Conservation (phyloP, 75 land plant species). For the Cunninghamia lanceolata region DNA sequence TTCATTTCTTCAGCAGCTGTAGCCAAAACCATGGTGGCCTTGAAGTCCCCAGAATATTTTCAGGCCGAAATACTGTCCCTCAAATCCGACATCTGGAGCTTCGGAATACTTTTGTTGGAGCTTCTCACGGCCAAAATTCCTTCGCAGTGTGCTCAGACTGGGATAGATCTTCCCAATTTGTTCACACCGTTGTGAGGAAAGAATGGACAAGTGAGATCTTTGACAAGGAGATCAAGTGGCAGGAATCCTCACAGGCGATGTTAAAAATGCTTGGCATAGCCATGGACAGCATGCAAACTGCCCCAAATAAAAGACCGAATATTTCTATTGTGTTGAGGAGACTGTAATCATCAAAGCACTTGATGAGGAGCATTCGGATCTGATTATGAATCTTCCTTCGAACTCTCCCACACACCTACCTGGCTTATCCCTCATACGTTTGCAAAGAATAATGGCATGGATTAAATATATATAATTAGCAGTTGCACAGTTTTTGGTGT, state of each 20-base stretch:
- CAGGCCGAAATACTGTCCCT: conserved; percentile 9
- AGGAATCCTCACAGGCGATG: conserved; percentile 28
- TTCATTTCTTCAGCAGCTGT: conserved; percentile 27
- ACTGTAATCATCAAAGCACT: conserved; percentile 15
- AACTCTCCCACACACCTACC: no score
- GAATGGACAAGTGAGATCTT: conserved; percentile 58
- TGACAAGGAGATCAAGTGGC: conserved; percentile 28
- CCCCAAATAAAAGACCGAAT: conserved; percentile 39
- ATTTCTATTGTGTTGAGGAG: conserved; percentile 28
- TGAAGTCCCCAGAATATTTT: conserved; percentile 40
- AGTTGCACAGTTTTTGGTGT: no score
- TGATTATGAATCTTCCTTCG: background rate
- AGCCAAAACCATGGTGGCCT: conserved; percentile 23
- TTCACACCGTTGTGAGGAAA: conserved; percentile 52
- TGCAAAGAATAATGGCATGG: no score
- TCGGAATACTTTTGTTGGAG: conserved; percentile 44
- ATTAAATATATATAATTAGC: no score
- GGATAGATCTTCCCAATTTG: conserved; percentile 53
- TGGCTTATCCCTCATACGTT: no score
- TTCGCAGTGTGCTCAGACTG: conserved; percentile 9
- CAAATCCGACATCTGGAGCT: conserved; percentile 52
- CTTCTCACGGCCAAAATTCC: conserved; percentile 39
- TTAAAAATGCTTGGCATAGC: conserved; percentile 37
- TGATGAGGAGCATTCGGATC: background rate
- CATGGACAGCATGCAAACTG: conserved; percentile 30